Conservation (phyloP, 768 basidiomycete species). For the Lactifluus piperatus region DNA sequence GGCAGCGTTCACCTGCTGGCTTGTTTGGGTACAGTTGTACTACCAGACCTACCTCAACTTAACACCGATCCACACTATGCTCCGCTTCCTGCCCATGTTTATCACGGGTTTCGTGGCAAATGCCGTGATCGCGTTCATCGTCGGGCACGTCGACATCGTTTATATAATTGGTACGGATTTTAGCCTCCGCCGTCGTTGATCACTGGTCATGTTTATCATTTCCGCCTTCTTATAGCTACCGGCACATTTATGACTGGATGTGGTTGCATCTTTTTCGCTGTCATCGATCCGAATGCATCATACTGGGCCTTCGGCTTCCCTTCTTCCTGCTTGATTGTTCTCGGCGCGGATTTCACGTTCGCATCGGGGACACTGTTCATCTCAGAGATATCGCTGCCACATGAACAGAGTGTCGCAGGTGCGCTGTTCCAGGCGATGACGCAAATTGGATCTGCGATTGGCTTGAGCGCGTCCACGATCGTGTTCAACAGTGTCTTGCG, state of each 20-base stretch:
- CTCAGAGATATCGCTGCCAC: slow-evolving; percentile 52
- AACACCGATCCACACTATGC: slow-evolving; percentile 49
- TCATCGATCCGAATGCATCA: slow-evolving; percentile 45
- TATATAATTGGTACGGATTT: slow-evolving; percentile 42
- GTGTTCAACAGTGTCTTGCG: slow-evolving; percentile 50
- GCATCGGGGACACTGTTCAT: slow-evolving; percentile 67
- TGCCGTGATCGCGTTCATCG: slow-evolving; percentile 50
- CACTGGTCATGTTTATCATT: not conserved
- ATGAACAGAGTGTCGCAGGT: slow-evolving; percentile 71
- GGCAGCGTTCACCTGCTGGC: slow-evolving; percentile 48
- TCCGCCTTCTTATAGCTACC: slow-evolving; percentile 25
- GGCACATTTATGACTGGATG: slow-evolving; percentile 52
- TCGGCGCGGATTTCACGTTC: slow-evolving; percentile 75
- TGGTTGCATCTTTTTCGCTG: slow-evolving; percentile 58
- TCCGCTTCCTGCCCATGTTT: slow-evolving; percentile 65
- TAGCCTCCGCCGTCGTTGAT: not conserved
- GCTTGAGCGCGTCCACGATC: slow-evolving; percentile 63
- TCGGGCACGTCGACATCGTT: slow-evolving; percentile 46
- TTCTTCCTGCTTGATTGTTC: slow-evolving; percentile 50
- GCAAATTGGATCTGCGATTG: slow-evolving; percentile 64
- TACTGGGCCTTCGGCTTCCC: slow-evolving; percentile 80
- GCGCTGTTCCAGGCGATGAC: slow-evolving; percentile 75
- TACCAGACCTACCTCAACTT: slow-evolving; percentile 58
- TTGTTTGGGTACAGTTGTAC: slow-evolving; percentile 55
- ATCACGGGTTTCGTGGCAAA: slow-evolving; percentile 58